Percentiles rank a stretch among this genome's conserved stretches.
phyloP scores from a whole-genome alignment of 805 yeast genomes.

The Saturnispora zaruensis region DNA sequence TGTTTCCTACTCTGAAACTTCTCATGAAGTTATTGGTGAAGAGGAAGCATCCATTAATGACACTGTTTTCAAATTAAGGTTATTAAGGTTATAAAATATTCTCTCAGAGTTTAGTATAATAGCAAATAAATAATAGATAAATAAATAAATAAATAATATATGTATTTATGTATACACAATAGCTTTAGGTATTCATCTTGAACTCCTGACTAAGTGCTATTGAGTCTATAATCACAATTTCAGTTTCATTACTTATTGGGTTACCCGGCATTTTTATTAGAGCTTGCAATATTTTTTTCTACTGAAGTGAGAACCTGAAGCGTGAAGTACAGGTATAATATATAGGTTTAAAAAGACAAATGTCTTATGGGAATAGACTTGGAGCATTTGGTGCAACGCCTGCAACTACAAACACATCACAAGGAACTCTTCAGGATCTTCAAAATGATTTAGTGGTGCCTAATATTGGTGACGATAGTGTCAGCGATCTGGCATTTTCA shows the following conservation, averaged over 20 bases:
- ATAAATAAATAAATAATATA: neutral
- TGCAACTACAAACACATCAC: slow-evolving; percentile 12
- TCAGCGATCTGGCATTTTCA: slow-evolving; percentile 76
- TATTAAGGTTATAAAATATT: slow-evolving; percentile 48
- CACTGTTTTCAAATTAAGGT: slow-evolving; percentile 67
- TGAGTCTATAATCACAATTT: neutral
- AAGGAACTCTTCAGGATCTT: slow-evolving; percentile 48
- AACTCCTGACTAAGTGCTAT: neutral
- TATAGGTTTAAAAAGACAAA: slow-evolving; percentile 2
- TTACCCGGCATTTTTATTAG: neutral
- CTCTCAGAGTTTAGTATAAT: neutral
- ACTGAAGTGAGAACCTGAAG: neutral
- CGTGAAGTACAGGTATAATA: neutral
- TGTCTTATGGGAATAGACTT: slow-evolving; percentile 26
- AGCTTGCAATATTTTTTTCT: neutral
- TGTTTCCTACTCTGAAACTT: slow-evolving; percentile 37
- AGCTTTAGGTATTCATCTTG: neutral
- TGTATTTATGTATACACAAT: neutral
- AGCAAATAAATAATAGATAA: neutral
- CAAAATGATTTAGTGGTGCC: slow-evolving; percentile 62
- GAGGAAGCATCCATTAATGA: slow-evolving; percentile 84
- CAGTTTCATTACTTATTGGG: neutral
- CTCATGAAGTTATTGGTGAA: slow-evolving; percentile 54
- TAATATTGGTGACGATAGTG: slow-evolving; percentile 87
- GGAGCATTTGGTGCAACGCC: slow-evolving; percentile 20